A percentile compares a stretch with the other conserved stretches of the same genome.
These are phyloP conservation scores for Pelagomonas calceolata DNA, from an alignment of 108 stramenopile genomes.

Conservation along the genomic window DNA sequence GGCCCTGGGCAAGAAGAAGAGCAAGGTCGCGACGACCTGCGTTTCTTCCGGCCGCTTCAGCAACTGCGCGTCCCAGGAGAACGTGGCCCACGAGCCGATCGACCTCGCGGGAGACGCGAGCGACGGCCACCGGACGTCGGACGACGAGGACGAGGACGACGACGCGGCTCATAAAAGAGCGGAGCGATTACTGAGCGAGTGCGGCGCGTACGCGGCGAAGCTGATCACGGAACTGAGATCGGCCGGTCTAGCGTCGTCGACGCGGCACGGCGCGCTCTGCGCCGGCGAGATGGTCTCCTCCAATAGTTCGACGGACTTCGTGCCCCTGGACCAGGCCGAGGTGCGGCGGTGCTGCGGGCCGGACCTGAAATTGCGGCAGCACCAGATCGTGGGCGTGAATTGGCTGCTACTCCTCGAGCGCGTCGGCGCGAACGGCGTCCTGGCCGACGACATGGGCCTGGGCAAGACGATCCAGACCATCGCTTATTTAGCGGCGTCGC, in stretches of 20 bases:
- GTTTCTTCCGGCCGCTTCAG: too few relatives aligned
- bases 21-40: not conserved
- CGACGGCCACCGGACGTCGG: not conserved
- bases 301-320: not conserved
- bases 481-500: slow-evolving; percentile 55
- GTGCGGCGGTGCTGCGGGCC: not conserved
- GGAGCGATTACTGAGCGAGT: not conserved
- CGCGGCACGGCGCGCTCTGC: too few relatives aligned
- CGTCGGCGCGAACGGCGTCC: slow-evolving; percentile 64
- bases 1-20: not conserved
- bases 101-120: too few relatives aligned
- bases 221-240: too few relatives aligned
- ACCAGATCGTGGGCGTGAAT: slow-evolving; percentile 73
- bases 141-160: not conserved
- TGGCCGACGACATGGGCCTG: slow-evolving; percentile 93
- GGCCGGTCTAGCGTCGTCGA: too few relatives aligned
- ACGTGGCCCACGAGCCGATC: too few relatives aligned
- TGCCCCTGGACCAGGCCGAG: not conserved
- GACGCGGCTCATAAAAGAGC: not conserved
- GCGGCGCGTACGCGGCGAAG: not conserved
- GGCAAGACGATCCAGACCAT: slow-evolving; percentile 96
- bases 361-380: not conserved
- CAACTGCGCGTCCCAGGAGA: too few relatives aligned
- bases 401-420: slow-evolving; percentile 58
- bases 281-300: too few relatives aligned